Evolutionary conservation across 495 filamentous ascomycete species (phyloP).

Genomic region (Jackrogersella minutella): DNA sequence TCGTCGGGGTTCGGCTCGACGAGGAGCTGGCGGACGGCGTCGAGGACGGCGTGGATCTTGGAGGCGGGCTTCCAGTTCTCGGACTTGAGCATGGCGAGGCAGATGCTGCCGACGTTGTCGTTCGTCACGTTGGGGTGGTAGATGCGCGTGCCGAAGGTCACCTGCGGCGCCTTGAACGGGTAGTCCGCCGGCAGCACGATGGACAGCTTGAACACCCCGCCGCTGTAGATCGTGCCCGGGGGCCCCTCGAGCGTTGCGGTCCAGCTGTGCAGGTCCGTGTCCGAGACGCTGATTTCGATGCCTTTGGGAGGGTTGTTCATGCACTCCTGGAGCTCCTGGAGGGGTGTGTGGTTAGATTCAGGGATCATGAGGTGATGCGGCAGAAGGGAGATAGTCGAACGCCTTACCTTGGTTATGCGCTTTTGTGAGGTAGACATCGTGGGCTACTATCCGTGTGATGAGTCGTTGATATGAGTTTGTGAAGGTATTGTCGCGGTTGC

Average conservation of each 20-base stretch:
- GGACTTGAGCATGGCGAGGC: slow-evolving; percentile 82
- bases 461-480: not conserved
- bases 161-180: slow-evolving; percentile 90
- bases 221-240: slow-evolving; percentile 74
- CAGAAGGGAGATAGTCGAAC: not conserved
- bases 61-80: slow-evolving; percentile 96
- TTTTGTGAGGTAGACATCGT: slow-evolving; percentile 49
- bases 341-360: slow-evolving; percentile 16
- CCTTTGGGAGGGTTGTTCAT: slow-evolving; percentile 68
- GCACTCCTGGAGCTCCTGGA: slow-evolving; percentile 77
- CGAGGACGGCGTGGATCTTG: slow-evolving; percentile 78
- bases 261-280: slow-evolving; percentile 86
- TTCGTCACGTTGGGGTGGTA: slow-evolving; percentile 99
- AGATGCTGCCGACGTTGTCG: slow-evolving; percentile 89
- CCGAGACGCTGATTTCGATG: slow-evolving; percentile 69
- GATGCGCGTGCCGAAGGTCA: slow-evolving; percentile 92
- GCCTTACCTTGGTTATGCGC: slow-evolving; percentile 49
- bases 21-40: slow-evolving; percentile 79
- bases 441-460: not conserved
- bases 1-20: slow-evolving; percentile 93
- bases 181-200: slow-evolving; percentile 84
- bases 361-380: not conserved
- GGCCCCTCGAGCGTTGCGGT: slow-evolving; percentile 80
- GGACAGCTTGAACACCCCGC: slow-evolving; percentile 79
- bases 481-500: not conserved